Base-by-base conservation (phyloP, 495 filamentous ascomycete genomes). In the Platismatia glauca region DNA sequence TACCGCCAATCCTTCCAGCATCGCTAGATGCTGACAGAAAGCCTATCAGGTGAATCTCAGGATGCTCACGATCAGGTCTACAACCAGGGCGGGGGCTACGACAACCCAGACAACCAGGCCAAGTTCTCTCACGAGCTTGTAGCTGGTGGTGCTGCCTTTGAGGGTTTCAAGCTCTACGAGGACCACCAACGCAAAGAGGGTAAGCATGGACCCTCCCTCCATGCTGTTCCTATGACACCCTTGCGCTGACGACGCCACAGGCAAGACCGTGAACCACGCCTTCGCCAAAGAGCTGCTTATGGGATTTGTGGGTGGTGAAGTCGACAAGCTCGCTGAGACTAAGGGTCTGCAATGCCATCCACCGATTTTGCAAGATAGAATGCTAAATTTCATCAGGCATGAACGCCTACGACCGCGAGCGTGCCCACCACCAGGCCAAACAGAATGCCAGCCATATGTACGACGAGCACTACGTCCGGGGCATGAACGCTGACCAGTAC, bases 301-400 rank as follows among this genome's bases (percentile, higher is more conserved):
- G 52, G 89, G 84, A 65, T 70, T 90, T 55, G 88, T 84, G 55
- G 88, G 83, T 46, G 84, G 81, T 61, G 86, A 92, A 74, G 79
- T 90, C 62, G 89, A 95, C 78, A 89, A 86, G 76, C 78, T 92
- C 38, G 78, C 81, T 70, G 87, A 92, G 82, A 89, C 83, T 70
- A 90, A 89, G 81, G 88, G 88, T 34, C 50, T 22, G 59, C 33
- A 22, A 29, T 27, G 3, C 11, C 43, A 50, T 39, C 22, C 11
- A 62, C 4, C 6, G 22, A 24, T 5, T 3, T 1, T 46, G n/a
- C 24, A 22, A 22, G 13, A 22, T 15, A 33, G 16, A 56, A 7
- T 35, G 22, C 46, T 63, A 55, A 46, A 5, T 18, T 57, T 4
- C 1, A 12, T 7, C 16, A 68, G 66, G 66, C 58, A 78, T 87